Conservation (phyloP, 352 stramenopile genomes). For the Elongisporangium undulatum region DNA sequence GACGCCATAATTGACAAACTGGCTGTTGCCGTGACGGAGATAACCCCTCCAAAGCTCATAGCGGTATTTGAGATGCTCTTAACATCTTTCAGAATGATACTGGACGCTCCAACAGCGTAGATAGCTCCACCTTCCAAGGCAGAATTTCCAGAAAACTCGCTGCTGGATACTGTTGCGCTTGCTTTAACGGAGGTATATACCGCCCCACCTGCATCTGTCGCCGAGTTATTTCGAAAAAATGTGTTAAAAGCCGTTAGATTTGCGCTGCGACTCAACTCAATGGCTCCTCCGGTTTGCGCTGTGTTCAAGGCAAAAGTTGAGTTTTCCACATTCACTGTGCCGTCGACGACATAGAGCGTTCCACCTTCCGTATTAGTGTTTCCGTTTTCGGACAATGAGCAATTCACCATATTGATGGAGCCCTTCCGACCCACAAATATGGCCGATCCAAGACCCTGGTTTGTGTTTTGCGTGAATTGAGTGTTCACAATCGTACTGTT, state of each 20-base stretch:
- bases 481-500: conserved; percentile 17
- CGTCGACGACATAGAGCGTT: conserved; percentile 39
- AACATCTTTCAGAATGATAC: conserved; percentile 13
- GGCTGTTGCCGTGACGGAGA: conserved; percentile 25
- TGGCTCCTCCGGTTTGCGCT: conserved; percentile 33
- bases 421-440: conserved; percentile 60
- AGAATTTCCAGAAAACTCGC: conserved; percentile 28
- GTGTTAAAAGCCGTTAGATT: conserved; percentile 21
- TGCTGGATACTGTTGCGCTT: conserved; percentile 22
- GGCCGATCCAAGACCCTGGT: conserved; percentile 40
- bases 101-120: conserved; percentile 35
- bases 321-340: conserved; percentile 19
- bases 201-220: conserved; percentile 25
- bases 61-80: conserved; percentile 21
- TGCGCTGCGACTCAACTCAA: conserved; percentile 37
- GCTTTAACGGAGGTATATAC: conserved; percentile 44
- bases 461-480: conserved; percentile 36
- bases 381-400: conserved; percentile 29
- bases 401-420: conserved; percentile 13
- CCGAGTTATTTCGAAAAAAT: conserved; percentile 34
- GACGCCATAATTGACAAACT: conserved; percentile 9
- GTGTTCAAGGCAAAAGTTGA: conserved; percentile 37
- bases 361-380: conserved; percentile 33
- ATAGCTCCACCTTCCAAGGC: conserved; percentile 42
- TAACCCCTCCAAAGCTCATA: conserved; percentile 37